These are phyloP conservation scores for Phoma sp. DNA, from an alignment of 2,329 filamentous ascomycete species.

Conservation along the genomic window DNA sequence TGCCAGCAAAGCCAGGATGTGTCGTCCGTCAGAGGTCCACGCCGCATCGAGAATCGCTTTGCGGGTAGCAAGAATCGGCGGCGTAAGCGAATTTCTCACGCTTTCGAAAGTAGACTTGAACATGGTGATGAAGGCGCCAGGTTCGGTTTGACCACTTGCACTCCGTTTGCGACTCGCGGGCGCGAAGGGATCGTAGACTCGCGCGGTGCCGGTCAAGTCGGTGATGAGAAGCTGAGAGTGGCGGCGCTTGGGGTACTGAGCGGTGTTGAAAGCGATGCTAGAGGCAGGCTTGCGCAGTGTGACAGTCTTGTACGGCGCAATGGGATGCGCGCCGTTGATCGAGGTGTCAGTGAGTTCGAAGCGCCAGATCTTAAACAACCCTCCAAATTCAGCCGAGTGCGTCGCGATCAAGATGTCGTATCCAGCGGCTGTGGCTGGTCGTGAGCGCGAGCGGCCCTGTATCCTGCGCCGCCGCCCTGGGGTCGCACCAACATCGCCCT, in stretches of 20 bases:
- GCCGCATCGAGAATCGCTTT: conserved; percentile 59
- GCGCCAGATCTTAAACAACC: conserved; percentile 52
- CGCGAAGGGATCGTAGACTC: conserved; percentile 64
- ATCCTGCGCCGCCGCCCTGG: conserved; percentile 28
- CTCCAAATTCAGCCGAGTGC: conserved; percentile 50
- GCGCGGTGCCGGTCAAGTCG: conserved; percentile 62
- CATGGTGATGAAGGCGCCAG: conserved; percentile 40
- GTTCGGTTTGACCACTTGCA: conserved; percentile 24
- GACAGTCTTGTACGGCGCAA: conserved; percentile 56
- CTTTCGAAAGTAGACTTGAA: conserved; percentile 46
- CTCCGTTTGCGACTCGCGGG: conserved; percentile 32
- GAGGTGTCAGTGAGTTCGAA: conserved; percentile 48
- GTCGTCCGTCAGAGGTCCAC: conserved; percentile 56
- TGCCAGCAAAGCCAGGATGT: conserved; percentile 56
- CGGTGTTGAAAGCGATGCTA: conserved; percentile 62
- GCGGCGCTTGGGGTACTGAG: conserved; percentile 59
- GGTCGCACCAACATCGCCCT: conserved; percentile 29
- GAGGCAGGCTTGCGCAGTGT: conserved; percentile 59
- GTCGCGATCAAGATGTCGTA: conserved; percentile 53
- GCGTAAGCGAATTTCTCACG: conserved; percentile 29
- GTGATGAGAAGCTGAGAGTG: conserved; percentile 64
- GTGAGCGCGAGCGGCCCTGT: conserved; percentile 32
- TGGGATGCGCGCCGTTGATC: conserved; percentile 46
- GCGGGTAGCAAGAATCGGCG: conserved; percentile 47
- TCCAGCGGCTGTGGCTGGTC: conserved; percentile 30